These are phyloP conservation scores for Leccinum pallidistipes DNA, from an alignment of 1,284 basidiomycete genomes.

Conservation along the genomic window DNA sequence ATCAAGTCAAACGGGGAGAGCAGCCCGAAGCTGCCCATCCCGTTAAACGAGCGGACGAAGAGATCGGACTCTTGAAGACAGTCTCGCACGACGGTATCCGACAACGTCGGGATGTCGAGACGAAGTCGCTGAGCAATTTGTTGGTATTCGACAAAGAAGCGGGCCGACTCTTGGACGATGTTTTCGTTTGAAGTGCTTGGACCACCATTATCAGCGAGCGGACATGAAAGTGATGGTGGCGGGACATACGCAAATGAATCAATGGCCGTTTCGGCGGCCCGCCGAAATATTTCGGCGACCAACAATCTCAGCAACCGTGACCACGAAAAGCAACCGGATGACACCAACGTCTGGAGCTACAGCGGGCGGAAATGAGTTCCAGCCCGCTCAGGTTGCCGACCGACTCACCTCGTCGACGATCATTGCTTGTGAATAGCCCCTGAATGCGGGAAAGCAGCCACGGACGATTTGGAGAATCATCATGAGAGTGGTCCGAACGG, in stretches of 20 bases:
- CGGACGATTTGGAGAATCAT: conserved; percentile 65
- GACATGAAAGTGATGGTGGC: conserved; percentile 13
- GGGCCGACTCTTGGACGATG: conserved; percentile 66
- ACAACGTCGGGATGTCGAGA: conserved; percentile 74
- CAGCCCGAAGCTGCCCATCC: conserved; percentile 64
- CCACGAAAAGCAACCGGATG: conserved; percentile 66
- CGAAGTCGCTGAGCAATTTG: conserved; percentile 75
- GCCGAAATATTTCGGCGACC: conserved; percentile 60
- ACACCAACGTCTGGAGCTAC: conserved; percentile 66
- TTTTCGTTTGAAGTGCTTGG: conserved; percentile 66
- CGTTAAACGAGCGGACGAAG: conserved; percentile 73
- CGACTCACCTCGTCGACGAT: conserved; percentile 74
- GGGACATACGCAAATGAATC: conserved; percentile 69
- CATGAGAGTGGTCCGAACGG: conserved; percentile 63
- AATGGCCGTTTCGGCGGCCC: conserved; percentile 62
- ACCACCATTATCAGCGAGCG: conserved; percentile 16
- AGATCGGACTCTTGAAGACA: conserved; percentile 82
- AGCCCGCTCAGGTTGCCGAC: background rate
- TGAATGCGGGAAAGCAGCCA: conserved; percentile 74
- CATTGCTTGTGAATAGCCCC: conserved; percentile 79
- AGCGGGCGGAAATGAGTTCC: conserved; percentile 4
- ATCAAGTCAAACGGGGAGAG: conserved; percentile 76
- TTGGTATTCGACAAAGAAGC: conserved; percentile 70
- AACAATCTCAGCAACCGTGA: conserved; percentile 54
- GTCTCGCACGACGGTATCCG: conserved; percentile 68